These are phyloP conservation scores for Aspergillus pseudoterreus DNA, from an alignment of 2,329 filamentous ascomycete genomes.

Conservation along the genomic window DNA sequence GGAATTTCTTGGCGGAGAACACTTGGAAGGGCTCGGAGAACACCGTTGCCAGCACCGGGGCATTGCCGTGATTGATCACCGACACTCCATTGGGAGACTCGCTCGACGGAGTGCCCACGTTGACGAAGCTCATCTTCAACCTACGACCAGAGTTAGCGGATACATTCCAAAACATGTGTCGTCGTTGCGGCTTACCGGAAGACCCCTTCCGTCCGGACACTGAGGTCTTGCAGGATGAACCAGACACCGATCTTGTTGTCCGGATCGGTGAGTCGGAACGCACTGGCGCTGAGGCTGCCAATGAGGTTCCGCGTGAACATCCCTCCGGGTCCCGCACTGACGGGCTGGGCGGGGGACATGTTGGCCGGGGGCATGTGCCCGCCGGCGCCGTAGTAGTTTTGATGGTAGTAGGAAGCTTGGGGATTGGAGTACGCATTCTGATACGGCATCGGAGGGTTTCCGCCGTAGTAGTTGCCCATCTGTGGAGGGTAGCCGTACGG, in stretches of 20 bases:
- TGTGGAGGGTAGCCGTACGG: conserved; percentile 32
- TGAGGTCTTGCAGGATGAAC: conserved; percentile 95
- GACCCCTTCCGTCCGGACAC: conserved; percentile 84
- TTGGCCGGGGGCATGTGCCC: conserved; percentile 31
- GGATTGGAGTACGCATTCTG: conserved; percentile 31
- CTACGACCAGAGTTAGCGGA: conserved; percentile 32
- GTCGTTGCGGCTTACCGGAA: conserved; percentile 64
- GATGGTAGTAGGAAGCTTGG: conserved; percentile 29
- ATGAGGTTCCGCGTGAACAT: conserved; percentile 97
- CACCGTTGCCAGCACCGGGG: conserved; percentile 76
- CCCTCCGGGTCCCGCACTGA: conserved; percentile 57
- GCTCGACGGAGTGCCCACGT: conserved; percentile 60
- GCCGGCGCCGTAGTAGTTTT: conserved; percentile 24
- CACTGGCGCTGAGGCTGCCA: conserved; percentile 83
- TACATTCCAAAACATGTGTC: too few species aligned
- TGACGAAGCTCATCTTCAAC: conserved; percentile 74
- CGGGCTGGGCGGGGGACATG: conserved; percentile 34
- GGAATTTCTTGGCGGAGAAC: conserved; percentile 96
- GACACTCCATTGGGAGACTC: conserved; percentile 39
- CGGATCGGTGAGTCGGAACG: conserved; percentile 75
- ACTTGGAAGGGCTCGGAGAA: conserved; percentile 91
- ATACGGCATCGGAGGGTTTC: conserved; percentile 31
- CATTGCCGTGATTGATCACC: conserved; percentile 68
- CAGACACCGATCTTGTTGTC: conserved; percentile 83
- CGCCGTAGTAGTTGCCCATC: conserved; percentile 35